These are phyloP conservation scores for Waltiozyma sp. DNA, from an alignment of 1,139 yeast genomes.

Conservation along the genomic window DNA sequence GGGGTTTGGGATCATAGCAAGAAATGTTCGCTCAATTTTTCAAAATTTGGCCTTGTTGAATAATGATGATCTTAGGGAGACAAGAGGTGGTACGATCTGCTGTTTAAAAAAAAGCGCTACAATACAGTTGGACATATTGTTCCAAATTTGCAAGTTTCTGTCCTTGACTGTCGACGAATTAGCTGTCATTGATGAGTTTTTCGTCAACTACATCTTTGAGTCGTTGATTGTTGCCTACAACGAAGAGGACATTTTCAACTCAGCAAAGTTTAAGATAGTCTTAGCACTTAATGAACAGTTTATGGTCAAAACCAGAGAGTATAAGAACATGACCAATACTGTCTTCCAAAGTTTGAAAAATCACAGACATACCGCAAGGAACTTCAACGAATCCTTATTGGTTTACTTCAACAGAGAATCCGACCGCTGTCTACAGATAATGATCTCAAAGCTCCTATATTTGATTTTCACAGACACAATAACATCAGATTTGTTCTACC, in stretches of 20 bases:
- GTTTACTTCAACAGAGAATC: slow-evolving; percentile 68
- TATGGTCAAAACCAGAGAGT: slow-evolving; percentile 46
- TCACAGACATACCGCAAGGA: slow-evolving; percentile 25
- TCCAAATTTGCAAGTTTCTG: slow-evolving; percentile 40
- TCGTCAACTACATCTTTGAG: slow-evolving; percentile 43
- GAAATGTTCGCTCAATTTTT: slow-evolving; percentile 26
- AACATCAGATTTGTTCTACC: slow-evolving; percentile 55
- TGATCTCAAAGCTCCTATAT: slow-evolving; percentile 70
- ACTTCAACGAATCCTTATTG: slow-evolving; percentile 44
- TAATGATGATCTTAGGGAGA: slow-evolving; percentile 7
- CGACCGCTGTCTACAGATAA: slow-evolving; percentile 61
- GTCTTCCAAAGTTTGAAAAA: slow-evolving; percentile 34
- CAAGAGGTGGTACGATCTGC: slow-evolving; percentile 10
- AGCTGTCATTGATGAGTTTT: slow-evolving; percentile 36
- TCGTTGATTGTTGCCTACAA: slow-evolving; percentile 29
- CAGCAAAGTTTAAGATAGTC: slow-evolving; percentile 62
- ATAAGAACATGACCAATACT: slow-evolving; percentile 22
- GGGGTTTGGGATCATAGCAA: slow-evolving; percentile 35
- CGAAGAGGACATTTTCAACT: slow-evolving; percentile 55
- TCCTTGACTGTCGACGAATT: slow-evolving; percentile 34
- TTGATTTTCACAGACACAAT: slow-evolving; percentile 57
- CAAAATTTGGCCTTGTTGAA: slow-evolving; percentile 9
- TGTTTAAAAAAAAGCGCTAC: slow-evolving; percentile 24
- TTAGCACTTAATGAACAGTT: slow-evolving; percentile 77
- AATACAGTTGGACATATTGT: slow-evolving; percentile 40